Base-by-base conservation (phyloP, 306 rosid species). In the Sphenostylis stenocarpa region DNA sequence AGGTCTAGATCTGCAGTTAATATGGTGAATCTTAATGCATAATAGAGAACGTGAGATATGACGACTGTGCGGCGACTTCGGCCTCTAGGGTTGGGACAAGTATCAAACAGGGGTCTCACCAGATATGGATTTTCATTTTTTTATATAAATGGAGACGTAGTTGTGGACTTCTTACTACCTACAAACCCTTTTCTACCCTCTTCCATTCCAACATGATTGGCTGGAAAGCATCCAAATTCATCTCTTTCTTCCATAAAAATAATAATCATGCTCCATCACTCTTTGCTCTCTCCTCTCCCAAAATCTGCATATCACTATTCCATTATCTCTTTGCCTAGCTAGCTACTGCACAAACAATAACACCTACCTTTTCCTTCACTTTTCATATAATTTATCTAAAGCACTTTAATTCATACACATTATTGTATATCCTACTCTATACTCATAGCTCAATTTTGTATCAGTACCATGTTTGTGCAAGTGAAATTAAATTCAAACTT, bases 1-100 rank as follows among this genome's bases (percentile, higher is more conserved):
- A 29, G 8, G 64, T 74, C 13, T 86, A 84, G 88, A 86, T 86
- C 69, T 86, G 85, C 60, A 75, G 80, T 72, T 78, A 80, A 76
- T 78, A 84, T 68, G 80, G 53, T 78, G 84, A 82, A 87, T 82
- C 91, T 69, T 67, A 55, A 49, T 77, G 71, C 80, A 23, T 39
- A 65, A 69, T 63, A 62, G 57, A 80, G 83, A 88, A 85, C 90
- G 91, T 87, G 90, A 83, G 80, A 79, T 79, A 74, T 84, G 92
- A 91, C 92, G 88, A 86, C 77, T 82, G 73, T 73, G 77, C 76
- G 85, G 88, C 85, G 34, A 85, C 83, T 84, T 86, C 72, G 72
- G 72, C 89, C 91, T 88, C 56, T 82, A 74, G 82, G 68, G 38
- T 41, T 71, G 77, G 71, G 91, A 89, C 90, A 88, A 78, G 85